Base-by-base conservation (phyloP, 2,329 filamentous ascomycete species). In the Phialophora expanda region DNA sequence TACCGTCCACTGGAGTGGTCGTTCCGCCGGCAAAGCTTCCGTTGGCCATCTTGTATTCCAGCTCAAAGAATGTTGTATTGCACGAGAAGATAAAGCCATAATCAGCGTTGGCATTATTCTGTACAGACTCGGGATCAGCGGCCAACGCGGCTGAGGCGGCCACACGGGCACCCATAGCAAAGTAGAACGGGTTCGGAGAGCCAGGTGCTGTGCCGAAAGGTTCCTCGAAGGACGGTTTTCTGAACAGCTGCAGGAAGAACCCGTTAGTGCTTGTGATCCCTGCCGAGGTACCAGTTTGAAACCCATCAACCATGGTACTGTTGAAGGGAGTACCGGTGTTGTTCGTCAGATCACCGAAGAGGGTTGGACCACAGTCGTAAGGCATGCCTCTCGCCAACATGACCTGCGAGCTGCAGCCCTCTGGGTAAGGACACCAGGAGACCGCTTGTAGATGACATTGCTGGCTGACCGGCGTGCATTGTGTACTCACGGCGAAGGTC, bases 21-120 rank as follows among this genome's bases (percentile, higher is more conserved):
- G 48, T 24, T 22, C 20, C 48, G 22, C 24, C 22, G n/a, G 48
- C 48, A 17, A 51, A 51, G 24, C 48, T 51, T n/a, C 48, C 48
- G 48, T 51, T 51, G 9, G 26, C 9, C 20, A 51, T 51, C 24
- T 51, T 51, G 24, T 51, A 51, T 9, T 22, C 24, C 48, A 51
- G 20, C 20, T 51, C 48, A 20, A 24, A 51, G 9, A 51, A 51
- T 12, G 20, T 26, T 2, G 24, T 12, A 24, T 51, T 28, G 48
- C 48, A 51, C 4, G 48, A 51, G 24, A 51, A 51, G 48, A 51
- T 51, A 17, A 51, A 51, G 9, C 48, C 48, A 17, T 24, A 51
- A 17, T 51, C 48, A 26, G 48, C 48, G 7, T 24, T 20, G 22
- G 20, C 48, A 44, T 44, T 44, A 8, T 44, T 44, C 24, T 51